Percentiles rank a stretch among this genome's conserved stretches.
phyloP scores from a whole-genome alignment of 2,329 filamentous ascomycete species.

The Verticillium albo-atrum region DNA sequence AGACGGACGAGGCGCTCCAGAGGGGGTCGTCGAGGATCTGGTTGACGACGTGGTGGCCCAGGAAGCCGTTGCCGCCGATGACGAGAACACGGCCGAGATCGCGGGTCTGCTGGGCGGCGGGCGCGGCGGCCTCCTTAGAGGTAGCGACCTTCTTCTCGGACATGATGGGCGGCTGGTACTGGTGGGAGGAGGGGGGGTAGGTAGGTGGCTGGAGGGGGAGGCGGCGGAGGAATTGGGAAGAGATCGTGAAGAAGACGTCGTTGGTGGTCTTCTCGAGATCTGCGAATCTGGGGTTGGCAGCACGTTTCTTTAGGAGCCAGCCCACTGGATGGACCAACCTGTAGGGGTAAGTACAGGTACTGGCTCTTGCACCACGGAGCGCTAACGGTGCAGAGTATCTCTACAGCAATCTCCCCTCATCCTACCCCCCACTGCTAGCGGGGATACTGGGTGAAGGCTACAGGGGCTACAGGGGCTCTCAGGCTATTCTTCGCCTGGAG shows the following conservation, averaged over 20 bases:
- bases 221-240: background rate
- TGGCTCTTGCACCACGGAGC: background rate
- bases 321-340: background rate
- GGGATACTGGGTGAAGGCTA: background rate
- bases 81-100: slow-evolving; percentile 68
- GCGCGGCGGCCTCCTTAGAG: slow-evolving; percentile 6
- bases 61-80: slow-evolving; percentile 79
- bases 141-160: slow-evolving; percentile 25
- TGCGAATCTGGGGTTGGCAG: background rate
- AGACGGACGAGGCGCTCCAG: slow-evolving; percentile 49
- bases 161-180: slow-evolving; percentile 5
- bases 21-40: slow-evolving; percentile 52
- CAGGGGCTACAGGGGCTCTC: background rate
- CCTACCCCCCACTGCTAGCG: background rate
- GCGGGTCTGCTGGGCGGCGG: background rate
- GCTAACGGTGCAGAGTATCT: background rate
- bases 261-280: background rate
- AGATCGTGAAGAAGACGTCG: background rate
- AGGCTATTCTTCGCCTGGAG: background rate
- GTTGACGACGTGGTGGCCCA: slow-evolving; percentile 77
- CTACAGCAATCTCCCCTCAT: background rate
- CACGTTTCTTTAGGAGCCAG: background rate
- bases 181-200: background rate
- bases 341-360: background rate
- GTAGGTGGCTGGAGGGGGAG: background rate